Conservation (phyloP, 1,284 basidiomycete genomes). For the Sphagnurus paluster region DNA sequence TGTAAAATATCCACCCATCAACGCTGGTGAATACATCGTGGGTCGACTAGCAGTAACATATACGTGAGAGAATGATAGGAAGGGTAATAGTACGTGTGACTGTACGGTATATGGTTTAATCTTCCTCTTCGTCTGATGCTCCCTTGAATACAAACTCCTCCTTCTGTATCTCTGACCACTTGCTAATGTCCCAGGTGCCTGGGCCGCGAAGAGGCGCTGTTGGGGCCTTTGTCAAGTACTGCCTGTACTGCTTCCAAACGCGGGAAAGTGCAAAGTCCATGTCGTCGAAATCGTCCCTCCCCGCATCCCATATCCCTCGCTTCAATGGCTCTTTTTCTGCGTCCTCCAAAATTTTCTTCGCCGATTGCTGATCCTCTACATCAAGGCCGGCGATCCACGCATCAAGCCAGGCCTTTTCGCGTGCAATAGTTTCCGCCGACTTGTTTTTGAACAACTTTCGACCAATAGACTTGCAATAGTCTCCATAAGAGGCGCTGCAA, state of each 20-base stretch:
- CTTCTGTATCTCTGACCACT: slow-evolving; percentile 33
- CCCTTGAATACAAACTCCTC: slow-evolving; percentile 27
- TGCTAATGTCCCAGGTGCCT: slow-evolving; percentile 35
- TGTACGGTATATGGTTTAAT: neutral
- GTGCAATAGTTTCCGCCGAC: slow-evolving; percentile 24
- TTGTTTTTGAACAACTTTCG: slow-evolving; percentile 33
- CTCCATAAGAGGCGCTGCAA: slow-evolving; percentile 27
- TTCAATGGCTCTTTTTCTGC: slow-evolving; percentile 20
- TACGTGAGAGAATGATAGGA: slow-evolving; percentile 21
- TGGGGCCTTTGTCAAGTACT: slow-evolving; percentile 23
- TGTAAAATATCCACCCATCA: slow-evolving; percentile 65
- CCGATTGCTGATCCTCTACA: slow-evolving; percentile 25
- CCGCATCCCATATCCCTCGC: slow-evolving; percentile 29
- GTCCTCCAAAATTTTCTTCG: slow-evolving; percentile 24
- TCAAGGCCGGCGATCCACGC: slow-evolving; percentile 20
- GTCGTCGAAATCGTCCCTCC: slow-evolving; percentile 18
- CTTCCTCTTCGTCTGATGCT: slow-evolving; percentile 16
- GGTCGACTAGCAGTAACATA: slow-evolving; percentile 67
- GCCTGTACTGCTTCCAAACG: slow-evolving; percentile 41
- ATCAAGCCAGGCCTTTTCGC: slow-evolving; percentile 31
- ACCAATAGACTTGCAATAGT: slow-evolving; percentile 38
- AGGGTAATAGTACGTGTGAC: neutral
- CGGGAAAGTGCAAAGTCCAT: slow-evolving; percentile 24
- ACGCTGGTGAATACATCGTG: slow-evolving; percentile 77
- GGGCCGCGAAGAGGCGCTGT: slow-evolving; percentile 31